Evolutionary conservation across 1,139 yeast species (phyloP), one percentile per base, ranked within the genome.

Genomic region (Saccharomyces hybrid): DNA sequence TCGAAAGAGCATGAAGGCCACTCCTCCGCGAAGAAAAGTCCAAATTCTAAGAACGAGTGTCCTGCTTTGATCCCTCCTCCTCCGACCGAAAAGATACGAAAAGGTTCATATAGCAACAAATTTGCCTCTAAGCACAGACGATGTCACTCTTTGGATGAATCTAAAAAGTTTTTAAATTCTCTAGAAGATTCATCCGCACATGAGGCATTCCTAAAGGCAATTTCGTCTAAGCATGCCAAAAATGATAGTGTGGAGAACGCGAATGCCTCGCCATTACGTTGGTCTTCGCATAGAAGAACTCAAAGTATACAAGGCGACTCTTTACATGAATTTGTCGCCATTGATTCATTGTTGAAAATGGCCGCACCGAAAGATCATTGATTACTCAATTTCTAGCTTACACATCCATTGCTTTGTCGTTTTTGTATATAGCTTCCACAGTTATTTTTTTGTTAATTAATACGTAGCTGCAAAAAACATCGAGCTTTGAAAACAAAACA

Each of bases 1-100:
- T 78, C 76, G 55, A 67, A 72, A 48, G 76, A 75, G 1, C 72
- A 75, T 29, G 32, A 19, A 19, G 23, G 23, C 23, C 23, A 19
- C 23, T 19, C 4, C 4, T 19, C 23, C 23, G 23, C 23, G 23
- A 19, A 19, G 23, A 19, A 19, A 19, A 19, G 4, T 3, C 4
- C 23, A 19, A 19, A 19, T 19, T 19, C 23, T 19, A 19, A 3
- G 4, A 2, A 8, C n/a, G 4, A 9, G 25, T 23, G 0, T 19
- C 23, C 23, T 3, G 44, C 26, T 38, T 16, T 38, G 6, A 38
- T 38, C 11, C 44, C 44, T 16, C 44, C 44, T 16, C 25, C 44
- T 9, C 3, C 8, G 3, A 38, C 44, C 3, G 44, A 38, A 38
- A 38, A 38, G 44, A 16, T 38, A 38, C 44, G 44, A 38, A 38